A percentile compares a stretch with the other conserved stretches of the same genome.
Evolutionary conservation across 1,284 basidiomycete genomes (phyloP).

Genomic region (Moniliophthora roreri): DNA sequence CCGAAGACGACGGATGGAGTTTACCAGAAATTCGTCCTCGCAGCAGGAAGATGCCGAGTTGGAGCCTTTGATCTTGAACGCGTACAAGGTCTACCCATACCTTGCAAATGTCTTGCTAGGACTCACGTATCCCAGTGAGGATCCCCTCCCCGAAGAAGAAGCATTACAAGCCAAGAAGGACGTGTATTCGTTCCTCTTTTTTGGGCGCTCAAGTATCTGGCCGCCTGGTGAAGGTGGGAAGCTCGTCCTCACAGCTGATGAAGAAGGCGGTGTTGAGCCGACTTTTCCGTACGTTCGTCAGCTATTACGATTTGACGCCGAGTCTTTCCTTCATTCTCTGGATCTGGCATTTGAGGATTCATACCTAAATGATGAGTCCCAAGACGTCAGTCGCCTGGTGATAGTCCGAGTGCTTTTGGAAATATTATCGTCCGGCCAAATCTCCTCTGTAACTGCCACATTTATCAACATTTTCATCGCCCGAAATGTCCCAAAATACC

Average conservation of each 20-base stretch:
- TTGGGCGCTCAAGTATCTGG: constrained; percentile 80
- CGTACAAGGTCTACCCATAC: constrained; percentile 93
- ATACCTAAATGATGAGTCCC: constrained; percentile 80
- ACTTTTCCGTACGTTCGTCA: constrained; percentile 89
- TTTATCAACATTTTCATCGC: constrained; percentile 96
- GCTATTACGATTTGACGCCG: constrained; percentile 88
- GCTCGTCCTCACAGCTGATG: constrained; percentile 71
- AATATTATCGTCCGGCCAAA: constrained; percentile 56
- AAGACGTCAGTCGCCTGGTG: constrained; percentile 72
- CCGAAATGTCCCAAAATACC: constrained; percentile 95
- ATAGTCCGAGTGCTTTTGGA: constrained; percentile 88
- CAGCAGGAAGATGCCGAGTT: constrained; percentile 40
- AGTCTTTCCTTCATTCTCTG: constrained; percentile 91
- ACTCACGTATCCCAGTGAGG: constrained; percentile 83
- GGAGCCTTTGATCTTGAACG: constrained; percentile 69
- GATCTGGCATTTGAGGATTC: constrained; percentile 95
- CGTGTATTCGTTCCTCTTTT: constrained; percentile 83
- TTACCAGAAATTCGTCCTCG: constrained; percentile 25
- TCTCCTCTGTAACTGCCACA: constrained; percentile 66
- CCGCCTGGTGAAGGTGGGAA: constrained; percentile 70
- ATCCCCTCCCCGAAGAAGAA: constrained; percentile 64
- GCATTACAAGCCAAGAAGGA: constrained; percentile 67
- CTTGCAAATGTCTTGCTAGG: constrained; percentile 87
- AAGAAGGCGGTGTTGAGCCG: constrained; percentile 70
- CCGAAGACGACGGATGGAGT: constrained; percentile 37